Percentiles rank a stretch among this genome's conserved stretches.
Evolutionary conservation across 2,329 filamentous ascomycete species (phyloP).

Genomic region (Chalara sp.): DNA sequence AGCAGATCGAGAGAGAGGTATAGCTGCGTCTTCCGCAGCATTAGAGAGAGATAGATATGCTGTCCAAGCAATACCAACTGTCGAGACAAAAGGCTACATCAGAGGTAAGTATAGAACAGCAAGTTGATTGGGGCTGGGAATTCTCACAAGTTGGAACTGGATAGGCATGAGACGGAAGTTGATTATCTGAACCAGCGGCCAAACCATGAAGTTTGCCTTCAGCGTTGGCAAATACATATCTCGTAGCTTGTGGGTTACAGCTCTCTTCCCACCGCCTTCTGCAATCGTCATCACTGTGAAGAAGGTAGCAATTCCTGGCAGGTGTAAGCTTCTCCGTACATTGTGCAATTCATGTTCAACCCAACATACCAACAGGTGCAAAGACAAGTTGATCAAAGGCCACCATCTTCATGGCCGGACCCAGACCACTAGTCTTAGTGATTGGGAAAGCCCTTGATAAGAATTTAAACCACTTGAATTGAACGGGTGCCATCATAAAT

Average conservation of each 20-base stretch:
- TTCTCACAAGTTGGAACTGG: slow-evolving; percentile 88
- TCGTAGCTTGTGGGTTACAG: slow-evolving; percentile 75
- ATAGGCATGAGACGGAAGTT: slow-evolving; percentile 95
- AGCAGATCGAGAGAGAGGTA: slow-evolving; percentile 21
- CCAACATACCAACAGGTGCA: slow-evolving; percentile 67
- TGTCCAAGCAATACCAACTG: slow-evolving; percentile 94
- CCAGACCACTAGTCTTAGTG: slow-evolving; percentile 65
- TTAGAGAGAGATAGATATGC: slow-evolving; percentile 93
- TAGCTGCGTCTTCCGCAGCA: slow-evolving; percentile 53
- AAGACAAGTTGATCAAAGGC: slow-evolving; percentile 91
- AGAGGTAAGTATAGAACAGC: background rate
- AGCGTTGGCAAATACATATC: slow-evolving; percentile 92
- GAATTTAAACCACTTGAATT: slow-evolving; percentile 94
- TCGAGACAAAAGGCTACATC: slow-evolving; percentile 83
- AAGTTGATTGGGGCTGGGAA: no score
- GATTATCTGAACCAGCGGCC: slow-evolving; percentile 92
- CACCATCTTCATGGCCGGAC: slow-evolving; percentile 81
- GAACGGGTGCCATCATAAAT: slow-evolving; percentile 90
- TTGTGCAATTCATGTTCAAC: background rate
- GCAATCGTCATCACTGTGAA: slow-evolving; percentile 96
- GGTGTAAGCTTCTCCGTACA: slow-evolving; percentile 4
- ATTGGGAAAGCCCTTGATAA: slow-evolving; percentile 78
- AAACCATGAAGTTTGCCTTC: slow-evolving; percentile 92
- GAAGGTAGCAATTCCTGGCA: slow-evolving; percentile 68
- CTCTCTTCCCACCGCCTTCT: slow-evolving; percentile 80